Percentiles rank a stretch among this genome's conserved stretches.
phyloP scores from a whole-genome alignment of 2,329 filamentous ascomycete genomes.

The Pseudocercospora eumusae region DNA sequence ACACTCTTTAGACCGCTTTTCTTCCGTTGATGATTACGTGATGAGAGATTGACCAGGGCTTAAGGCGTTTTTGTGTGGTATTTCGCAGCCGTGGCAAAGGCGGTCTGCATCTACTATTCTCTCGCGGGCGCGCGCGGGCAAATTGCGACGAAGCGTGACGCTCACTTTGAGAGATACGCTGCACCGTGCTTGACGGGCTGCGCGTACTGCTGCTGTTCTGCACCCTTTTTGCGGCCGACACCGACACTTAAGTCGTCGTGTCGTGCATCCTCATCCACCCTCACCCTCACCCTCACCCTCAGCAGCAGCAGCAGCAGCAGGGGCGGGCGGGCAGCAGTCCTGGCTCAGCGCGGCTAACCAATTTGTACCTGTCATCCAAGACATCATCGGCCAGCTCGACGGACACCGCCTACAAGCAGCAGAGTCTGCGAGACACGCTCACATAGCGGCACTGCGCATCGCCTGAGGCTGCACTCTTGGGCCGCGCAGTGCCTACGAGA shows the following conservation, averaged over 20 bases:
- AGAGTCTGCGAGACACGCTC: conserved; percentile 9
- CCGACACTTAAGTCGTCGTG: conserved; percentile 32
- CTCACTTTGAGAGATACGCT: conserved; percentile 11
- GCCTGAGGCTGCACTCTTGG: conserved; percentile 10
- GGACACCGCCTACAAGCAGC: conserved; percentile 9
- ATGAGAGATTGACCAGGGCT: conserved; percentile 28
- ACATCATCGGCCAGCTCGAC: conserved; percentile 6
- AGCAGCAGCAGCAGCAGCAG: too few relatives aligned
- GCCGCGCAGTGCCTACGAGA: conserved; percentile 16
- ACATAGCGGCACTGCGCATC: conserved; percentile 13
- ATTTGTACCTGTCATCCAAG: conserved; percentile 12
- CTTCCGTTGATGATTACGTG: conserved; percentile 25
- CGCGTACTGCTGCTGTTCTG: conserved; percentile 20
- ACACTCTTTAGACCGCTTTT: conserved; percentile 18
- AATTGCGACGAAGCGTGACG: conserved; percentile 27
- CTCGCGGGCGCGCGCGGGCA: conserved; percentile 16
- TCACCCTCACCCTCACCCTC: too few relatives aligned
- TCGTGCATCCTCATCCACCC: conserved; percentile 24
- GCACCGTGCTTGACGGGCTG: conserved; percentile 19
- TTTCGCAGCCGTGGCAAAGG: conserved; percentile 24
- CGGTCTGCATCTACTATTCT: conserved; percentile 10
- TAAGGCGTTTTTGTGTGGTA: conserved; percentile 25
- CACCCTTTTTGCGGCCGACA: conserved; percentile 21
- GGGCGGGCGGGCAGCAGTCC: conserved; percentile 11
- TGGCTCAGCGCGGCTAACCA: conserved; percentile 10